Evolutionary conservation across 1,284 basidiomycete species (phyloP).

Genomic region (Caloboletus inedulis): DNA sequence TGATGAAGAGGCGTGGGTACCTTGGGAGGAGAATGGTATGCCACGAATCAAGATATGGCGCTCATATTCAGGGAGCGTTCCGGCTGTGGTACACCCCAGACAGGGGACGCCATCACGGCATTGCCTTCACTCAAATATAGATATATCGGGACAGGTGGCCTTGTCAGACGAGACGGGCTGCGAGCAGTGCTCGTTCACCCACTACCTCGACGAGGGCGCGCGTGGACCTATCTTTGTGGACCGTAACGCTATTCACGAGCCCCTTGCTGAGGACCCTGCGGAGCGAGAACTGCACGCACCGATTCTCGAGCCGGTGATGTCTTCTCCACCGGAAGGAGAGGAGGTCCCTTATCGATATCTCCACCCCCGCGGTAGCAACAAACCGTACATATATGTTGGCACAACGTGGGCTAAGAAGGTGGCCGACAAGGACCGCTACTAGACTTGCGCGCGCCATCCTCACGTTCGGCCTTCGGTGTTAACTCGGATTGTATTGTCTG

Average conservation of each 20-base stretch:
- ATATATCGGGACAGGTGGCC: constrained; percentile 3
- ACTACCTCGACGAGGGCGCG: constrained; percentile 23
- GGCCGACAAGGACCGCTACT: background rate
- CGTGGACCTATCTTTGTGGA: constrained; percentile 24
- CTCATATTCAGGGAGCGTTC: background rate
- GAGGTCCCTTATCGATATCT: background rate
- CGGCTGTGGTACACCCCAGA: background rate
- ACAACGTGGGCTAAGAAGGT: background rate
- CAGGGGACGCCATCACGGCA: background rate
- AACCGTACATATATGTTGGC: background rate
- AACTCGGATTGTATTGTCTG: background rate
- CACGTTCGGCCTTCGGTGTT: background rate
- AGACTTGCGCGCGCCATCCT: background rate
- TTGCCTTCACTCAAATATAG: background rate
- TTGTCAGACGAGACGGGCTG: background rate
- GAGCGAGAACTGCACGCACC: constrained; percentile 10
- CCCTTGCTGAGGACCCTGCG: constrained; percentile 3
- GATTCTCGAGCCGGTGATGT: background rate
- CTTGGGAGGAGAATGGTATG: constrained; percentile 7
- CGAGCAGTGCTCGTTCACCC: background rate
- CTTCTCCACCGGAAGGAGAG: background rate
- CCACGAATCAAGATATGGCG: background rate
- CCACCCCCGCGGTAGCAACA: too few relatives aligned
- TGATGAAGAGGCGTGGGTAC: constrained; percentile 20
- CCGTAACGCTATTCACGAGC: background rate